Evolutionary conservation across 495 filamentous ascomycete species (phyloP).

Genomic region (Podospora tetraspora): DNA sequence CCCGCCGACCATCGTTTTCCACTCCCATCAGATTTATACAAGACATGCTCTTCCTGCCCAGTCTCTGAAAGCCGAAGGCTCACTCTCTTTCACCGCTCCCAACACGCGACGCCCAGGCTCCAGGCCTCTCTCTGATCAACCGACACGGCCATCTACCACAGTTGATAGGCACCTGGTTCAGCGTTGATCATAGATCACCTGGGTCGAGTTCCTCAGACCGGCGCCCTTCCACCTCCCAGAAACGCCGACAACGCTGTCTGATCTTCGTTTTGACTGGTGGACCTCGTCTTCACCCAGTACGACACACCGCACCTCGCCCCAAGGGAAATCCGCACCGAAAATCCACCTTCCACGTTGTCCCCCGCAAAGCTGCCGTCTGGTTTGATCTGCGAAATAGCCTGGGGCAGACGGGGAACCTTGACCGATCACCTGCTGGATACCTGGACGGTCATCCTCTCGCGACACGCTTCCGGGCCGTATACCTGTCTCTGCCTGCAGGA

Average conservation of each 20-base stretch:
- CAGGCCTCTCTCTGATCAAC: conserved; percentile 3
- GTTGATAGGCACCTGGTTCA: conserved; percentile 13
- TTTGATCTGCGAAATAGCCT: conserved; percentile 30
- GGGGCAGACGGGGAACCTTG: conserved; percentile 11
- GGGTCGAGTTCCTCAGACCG: conserved; percentile 1
- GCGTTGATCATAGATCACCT: conserved; percentile 16
- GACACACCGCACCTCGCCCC: conserved; percentile 21
- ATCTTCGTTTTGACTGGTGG: conserved; percentile 32
- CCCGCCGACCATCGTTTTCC: conserved; percentile 31
- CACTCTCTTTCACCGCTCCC: conserved; percentile 10
- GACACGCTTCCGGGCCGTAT: conserved; percentile 11
- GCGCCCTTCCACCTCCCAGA: background rate
- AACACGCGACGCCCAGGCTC: conserved; percentile 4
- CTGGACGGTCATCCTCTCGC: conserved; percentile 12
- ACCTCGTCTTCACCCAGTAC: conserved; percentile 24
- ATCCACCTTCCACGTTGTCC: conserved; percentile 11
- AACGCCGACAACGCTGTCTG: conserved; percentile 16
- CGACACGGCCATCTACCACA: conserved; percentile 13
- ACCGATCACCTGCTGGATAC: conserved; percentile 3
- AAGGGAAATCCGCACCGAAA: conserved; percentile 16
- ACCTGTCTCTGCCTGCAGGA: conserved; percentile 20
- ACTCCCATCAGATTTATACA: conserved; percentile 25
- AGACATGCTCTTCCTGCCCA: conserved; percentile 28
- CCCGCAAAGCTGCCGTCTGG: conserved; percentile 13
- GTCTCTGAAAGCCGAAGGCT: conserved; percentile 15